A percentile compares a stretch with the other conserved stretches of the same genome.
phyloP scores from a whole-genome alignment of 371 early-diverging fungal species.

The Mucor piriformis region DNA sequence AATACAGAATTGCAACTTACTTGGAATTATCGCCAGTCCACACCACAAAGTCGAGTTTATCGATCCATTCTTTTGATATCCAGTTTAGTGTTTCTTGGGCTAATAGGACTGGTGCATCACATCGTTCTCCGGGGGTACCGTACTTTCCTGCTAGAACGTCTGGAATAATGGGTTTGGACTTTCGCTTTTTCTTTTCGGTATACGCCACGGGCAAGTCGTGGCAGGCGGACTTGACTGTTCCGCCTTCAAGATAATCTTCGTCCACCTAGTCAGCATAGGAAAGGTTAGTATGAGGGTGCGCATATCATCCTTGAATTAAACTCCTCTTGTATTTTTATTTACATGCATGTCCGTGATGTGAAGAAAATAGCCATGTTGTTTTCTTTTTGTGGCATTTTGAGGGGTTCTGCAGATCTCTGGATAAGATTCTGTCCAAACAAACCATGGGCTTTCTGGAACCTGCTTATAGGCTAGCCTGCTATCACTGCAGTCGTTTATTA shows the following conservation, averaged over 20 bases:
- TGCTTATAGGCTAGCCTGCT: not conserved
- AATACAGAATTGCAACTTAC: constrained; percentile 29
- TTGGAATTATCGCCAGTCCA: constrained; percentile 84
- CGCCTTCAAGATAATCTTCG: constrained; percentile 53
- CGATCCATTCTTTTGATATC: constrained; percentile 58
- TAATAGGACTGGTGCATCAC: constrained; percentile 73
- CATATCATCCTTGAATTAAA: too few relatives aligned
- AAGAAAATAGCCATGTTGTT: constrained; percentile 56
- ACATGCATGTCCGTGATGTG: constrained; percentile 82
- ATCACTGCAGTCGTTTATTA: not conserved
- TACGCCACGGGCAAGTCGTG: constrained; percentile 26
- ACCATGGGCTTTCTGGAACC: constrained; percentile 4
- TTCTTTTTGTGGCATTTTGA: constrained; percentile 5
- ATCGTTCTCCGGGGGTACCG: constrained; percentile 62
- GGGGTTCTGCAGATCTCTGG: constrained; percentile 10
- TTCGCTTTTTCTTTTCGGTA: constrained; percentile 14
- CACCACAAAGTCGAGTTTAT: constrained; percentile 74
- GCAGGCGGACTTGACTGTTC: constrained; percentile 59
- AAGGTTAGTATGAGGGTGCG: not conserved
- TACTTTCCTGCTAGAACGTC: constrained; percentile 16
- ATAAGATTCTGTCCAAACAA: not conserved
- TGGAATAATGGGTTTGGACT: not conserved
- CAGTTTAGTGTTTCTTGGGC: constrained; percentile 72
- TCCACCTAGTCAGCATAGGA: constrained; percentile 39
- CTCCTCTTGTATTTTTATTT: constrained; percentile 6